Conservation (phyloP, 108 stramenopile species). For the Bacterosira constricta region DNA sequence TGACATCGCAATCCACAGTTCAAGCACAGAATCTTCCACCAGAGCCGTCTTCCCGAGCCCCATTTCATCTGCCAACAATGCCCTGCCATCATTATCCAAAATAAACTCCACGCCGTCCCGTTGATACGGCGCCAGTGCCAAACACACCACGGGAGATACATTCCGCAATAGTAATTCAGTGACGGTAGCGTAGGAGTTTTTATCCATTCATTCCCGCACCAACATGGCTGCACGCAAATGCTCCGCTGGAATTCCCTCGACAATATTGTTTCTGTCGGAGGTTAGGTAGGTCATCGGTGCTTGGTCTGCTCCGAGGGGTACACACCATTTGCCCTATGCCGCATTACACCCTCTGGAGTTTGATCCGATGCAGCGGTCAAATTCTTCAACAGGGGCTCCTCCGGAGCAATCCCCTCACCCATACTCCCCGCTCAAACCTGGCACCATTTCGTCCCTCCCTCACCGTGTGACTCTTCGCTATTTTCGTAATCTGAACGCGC, state of each 20-base stretch:
- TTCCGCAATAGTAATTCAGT: constrained; percentile 57
- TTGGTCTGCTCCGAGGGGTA: constrained; percentile 82
- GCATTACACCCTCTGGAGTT: too few species aligned
- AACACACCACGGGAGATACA: constrained; percentile 62
- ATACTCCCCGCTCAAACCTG: constrained; percentile 29
- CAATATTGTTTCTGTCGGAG: constrained; percentile 25
- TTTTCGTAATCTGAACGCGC: too few species aligned
- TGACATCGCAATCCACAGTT: too few species aligned
- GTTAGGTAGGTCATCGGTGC: constrained; percentile 61
- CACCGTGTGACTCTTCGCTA: too few species aligned
- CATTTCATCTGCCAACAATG: constrained; percentile 67
- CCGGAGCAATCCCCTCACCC: too few species aligned
- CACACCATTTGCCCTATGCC: constrained; percentile 79
- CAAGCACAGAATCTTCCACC: too few species aligned
- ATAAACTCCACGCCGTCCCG: constrained; percentile 87
- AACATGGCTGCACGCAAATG: constrained; percentile 77
- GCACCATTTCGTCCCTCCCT: constrained; percentile 55
- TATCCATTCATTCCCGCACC: constrained; percentile 67
- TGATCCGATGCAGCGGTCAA: too few species aligned
- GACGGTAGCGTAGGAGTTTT: constrained; percentile 56
- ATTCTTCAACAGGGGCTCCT: constrained; percentile 26
- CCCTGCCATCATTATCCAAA: constrained; percentile 78
- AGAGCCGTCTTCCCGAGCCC: constrained; percentile 91
- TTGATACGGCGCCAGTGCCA: constrained; percentile 84
- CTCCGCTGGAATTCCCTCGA: constrained; percentile 62